Evolutionary conservation across 208 protist species (phyloP), one percentile per base, ranked within the genome.

Genomic region (Balamuthia mandrillaris): DNA sequence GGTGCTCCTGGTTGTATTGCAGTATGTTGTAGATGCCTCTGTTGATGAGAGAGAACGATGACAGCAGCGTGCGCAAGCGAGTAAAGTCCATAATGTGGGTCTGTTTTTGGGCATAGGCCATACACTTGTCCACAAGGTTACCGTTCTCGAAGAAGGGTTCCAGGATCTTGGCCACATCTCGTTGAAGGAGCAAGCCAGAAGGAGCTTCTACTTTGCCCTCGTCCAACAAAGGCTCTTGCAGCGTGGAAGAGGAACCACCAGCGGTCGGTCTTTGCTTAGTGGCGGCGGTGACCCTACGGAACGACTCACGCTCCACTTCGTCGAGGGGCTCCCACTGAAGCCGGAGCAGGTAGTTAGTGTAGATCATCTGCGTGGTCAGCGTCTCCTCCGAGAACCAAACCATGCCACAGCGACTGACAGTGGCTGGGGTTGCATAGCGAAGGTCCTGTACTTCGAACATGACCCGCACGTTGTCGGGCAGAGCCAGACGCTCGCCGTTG

Each of bases 361-460:
- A 92, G 39, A 97, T 90, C 86, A 99, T 96, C 58, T 95, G 37
- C 1, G 87, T 56, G 16, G 94, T 86, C 3, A 97, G 42, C 9
- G 91, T 94, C 58, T 97, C 96, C 52, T 97, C 96, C 83, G 90
- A 96, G 90, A 99, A 99, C 97, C 98, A 99, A 35, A 99, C 91
- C 97, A 99, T 99, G 74, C 98, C 98, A 88, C 98, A 99, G 45
- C 98, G 95, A 7, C 95, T 97, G 0, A 99, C 97, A 0, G 98
- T 99, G 52, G 98, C 98, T 1, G 97, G 95, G 6, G 98, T 99
- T 21, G 98, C 98, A 87, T 96, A 98, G 77, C 94, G 95, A 31
- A 99, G 91, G 81, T 98, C 91, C 82, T 98, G 92, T 44, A 98
- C 97, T 91, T 99, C 98, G 87, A 99, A 99, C 63, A 99, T 90